Percentiles rank a stretch among this genome's conserved stretches.
These are phyloP conservation scores for Cudoniella acicularis DNA, from an alignment of 495 filamentous ascomycete genomes.

Conservation along the genomic window DNA sequence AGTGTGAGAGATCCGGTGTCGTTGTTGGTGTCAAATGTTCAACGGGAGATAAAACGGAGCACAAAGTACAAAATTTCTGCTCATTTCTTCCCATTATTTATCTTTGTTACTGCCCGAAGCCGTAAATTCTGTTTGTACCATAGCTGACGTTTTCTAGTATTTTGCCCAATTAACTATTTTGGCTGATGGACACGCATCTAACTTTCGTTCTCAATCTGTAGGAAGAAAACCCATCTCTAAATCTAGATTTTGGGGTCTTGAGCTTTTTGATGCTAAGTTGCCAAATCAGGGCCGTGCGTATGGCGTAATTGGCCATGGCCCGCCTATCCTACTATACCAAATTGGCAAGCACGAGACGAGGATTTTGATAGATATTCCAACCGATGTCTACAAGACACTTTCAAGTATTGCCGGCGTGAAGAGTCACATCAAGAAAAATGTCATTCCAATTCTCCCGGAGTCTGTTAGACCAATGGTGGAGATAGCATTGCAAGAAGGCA, in stretches of 20 bases:
- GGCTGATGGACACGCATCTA: slow-evolving; percentile 87
- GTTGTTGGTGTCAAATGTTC: slow-evolving; percentile 66
- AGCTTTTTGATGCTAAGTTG: slow-evolving; percentile 78
- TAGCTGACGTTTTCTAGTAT: slow-evolving; percentile 45
- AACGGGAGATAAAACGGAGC: slow-evolving; percentile 50
- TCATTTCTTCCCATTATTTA: no score
- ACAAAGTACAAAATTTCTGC: slow-evolving; percentile 25
- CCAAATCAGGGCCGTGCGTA: slow-evolving; percentile 72
- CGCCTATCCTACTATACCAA: slow-evolving; percentile 88
- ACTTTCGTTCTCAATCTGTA: slow-evolving; percentile 78
- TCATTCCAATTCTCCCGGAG: slow-evolving; percentile 72
- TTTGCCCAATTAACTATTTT: slow-evolving; percentile 82
- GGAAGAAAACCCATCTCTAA: slow-evolving; percentile 60
- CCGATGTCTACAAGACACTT: slow-evolving; percentile 63
- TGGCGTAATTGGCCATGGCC: slow-evolving; percentile 72
- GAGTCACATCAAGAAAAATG: slow-evolving; percentile 67
- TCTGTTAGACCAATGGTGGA: slow-evolving; percentile 65
- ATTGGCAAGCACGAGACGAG: slow-evolving; percentile 92
- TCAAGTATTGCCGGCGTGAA: slow-evolving; percentile 74
- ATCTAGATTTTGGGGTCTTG: slow-evolving; percentile 83
- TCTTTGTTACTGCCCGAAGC: no score
- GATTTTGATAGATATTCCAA: slow-evolving; percentile 80
- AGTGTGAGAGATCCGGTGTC: slow-evolving; percentile 48
- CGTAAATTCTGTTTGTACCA: no score
- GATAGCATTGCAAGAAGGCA: slow-evolving; percentile 70